Evolutionary conservation across 2,329 filamentous ascomycete genomes (phyloP).

Genomic region (Venturia aucupariae): DNA sequence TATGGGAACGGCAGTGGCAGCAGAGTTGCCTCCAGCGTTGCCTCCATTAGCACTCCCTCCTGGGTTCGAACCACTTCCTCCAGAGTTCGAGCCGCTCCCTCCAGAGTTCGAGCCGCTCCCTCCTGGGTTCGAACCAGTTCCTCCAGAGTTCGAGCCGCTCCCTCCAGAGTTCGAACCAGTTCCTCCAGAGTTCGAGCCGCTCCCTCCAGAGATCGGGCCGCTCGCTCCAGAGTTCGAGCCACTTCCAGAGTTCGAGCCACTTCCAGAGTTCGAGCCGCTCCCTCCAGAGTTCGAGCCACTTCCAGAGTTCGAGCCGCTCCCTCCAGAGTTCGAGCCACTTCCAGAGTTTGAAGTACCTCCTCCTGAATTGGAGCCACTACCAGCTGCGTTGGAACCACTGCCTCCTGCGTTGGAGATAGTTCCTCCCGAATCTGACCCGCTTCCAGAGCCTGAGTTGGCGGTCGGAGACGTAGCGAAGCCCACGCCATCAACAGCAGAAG

Average conservation of each 20-base stretch:
- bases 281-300: background rate
- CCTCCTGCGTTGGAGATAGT: too few species aligned
- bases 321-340: conserved; percentile 15
- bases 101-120: conserved; percentile 15
- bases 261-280: background rate
- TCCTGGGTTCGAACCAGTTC: background rate
- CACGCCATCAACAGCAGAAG: background rate
- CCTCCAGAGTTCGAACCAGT: too few species aligned
- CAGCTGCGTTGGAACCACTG: too few species aligned
- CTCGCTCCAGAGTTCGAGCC: too few species aligned
- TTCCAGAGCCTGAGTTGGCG: conserved; percentile 8
- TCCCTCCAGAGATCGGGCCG: too few species aligned
- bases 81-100: background rate
- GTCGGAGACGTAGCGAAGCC: conserved; percentile 7
- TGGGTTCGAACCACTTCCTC: background rate
- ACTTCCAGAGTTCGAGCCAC: too few species aligned
- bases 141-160: background rate
- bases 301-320: conserved; percentile 14
- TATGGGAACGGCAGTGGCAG: conserved; percentile 26
- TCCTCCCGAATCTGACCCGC: conserved; percentile 14
- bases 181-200: too few species aligned
- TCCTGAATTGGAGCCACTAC: too few species aligned
- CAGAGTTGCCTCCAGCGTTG: conserved; percentile 14
- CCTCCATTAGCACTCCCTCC: background rate
- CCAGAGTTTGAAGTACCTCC: background rate